Conservation (phyloP, 2,329 filamentous ascomycete genomes). For the Teratosphaeria destructans region DNA sequence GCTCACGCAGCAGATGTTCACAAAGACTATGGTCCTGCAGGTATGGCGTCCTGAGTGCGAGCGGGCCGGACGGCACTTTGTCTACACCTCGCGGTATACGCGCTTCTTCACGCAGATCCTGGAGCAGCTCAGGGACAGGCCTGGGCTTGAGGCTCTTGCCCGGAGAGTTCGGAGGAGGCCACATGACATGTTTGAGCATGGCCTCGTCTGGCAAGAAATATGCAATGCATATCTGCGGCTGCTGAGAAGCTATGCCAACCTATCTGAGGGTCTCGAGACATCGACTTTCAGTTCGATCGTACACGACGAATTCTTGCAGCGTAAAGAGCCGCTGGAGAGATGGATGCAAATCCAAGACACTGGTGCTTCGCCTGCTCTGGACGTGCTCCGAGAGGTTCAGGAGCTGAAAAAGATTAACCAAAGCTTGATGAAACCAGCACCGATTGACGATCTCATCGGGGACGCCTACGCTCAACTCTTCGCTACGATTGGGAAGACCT, state of each 20-base stretch:
- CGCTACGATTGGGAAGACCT: constrained; percentile 50
- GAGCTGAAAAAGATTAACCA: constrained; percentile 74
- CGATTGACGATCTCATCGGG: constrained; percentile 86
- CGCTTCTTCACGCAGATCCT: constrained; percentile 70
- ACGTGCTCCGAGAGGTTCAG: constrained; percentile 54
- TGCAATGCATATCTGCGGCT: constrained; percentile 48
- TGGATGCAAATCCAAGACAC: constrained; percentile 43
- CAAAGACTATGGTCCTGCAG: constrained; percentile 88
- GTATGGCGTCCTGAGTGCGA: constrained; percentile 93
- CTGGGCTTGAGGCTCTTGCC: constrained; percentile 66
- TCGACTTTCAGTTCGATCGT: constrained; percentile 52
- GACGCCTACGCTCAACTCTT: constrained; percentile 79
- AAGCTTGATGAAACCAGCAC: constrained; percentile 70
- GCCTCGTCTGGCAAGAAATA: constrained; percentile 52
- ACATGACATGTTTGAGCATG: constrained; percentile 59
- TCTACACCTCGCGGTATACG: constrained; percentile 81
- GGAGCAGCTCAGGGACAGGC: constrained; percentile 61
- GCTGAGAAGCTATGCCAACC: constrained; percentile 46
- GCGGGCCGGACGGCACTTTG: constrained; percentile 73
- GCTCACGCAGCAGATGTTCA: constrained; percentile 75
- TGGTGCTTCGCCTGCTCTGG: constrained; percentile 40
- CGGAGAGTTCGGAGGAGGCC: constrained; percentile 73
- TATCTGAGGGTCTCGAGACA: constrained; percentile 54
- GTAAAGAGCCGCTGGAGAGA: constrained; percentile 49
- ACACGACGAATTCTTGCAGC: constrained; percentile 53